Percentiles rank a stretch among this genome's conserved stretches.
Evolutionary conservation across 345 rosid genomes (phyloP).

Genomic region (Linum usitatissimum): DNA sequence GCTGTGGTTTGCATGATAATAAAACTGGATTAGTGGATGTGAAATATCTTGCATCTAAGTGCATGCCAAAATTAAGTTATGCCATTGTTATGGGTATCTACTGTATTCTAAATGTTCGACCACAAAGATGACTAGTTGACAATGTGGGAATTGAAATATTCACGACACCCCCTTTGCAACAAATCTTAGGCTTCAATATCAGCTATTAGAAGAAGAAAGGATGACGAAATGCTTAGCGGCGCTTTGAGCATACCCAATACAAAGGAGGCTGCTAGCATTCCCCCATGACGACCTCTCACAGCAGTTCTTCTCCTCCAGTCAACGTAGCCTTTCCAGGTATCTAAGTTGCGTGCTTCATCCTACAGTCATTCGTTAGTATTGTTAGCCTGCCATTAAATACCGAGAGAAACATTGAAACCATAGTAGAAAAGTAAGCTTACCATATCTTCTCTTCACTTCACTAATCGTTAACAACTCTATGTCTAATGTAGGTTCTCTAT

Average conservation of each 20-base stretch:
- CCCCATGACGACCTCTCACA: conserved; percentile 52
- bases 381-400: background rate
- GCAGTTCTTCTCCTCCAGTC: conserved; percentile 70
- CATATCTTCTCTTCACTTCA: conserved; percentile 16
- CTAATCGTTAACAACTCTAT: background rate
- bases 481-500: conserved; percentile 9
- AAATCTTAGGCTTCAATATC: too few species aligned
- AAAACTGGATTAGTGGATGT: conserved; percentile 7
- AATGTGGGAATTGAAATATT: too few species aligned
- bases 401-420: background rate
- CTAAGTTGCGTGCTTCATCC: conserved; percentile 37
- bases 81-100: background rate
- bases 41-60: background rate
- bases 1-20: conserved; percentile 20
- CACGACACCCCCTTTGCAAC: background rate
- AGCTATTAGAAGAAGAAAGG: too few species aligned
- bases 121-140: too few species aligned
- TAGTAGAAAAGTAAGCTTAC: conserved; percentile 18
- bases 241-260: conserved; percentile 42
- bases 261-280: conserved; percentile 72
- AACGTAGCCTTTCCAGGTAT: conserved; percentile 46
- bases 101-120: background rate
- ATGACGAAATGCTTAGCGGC: background rate
- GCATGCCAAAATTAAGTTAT: background rate
- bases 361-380: conserved; percentile 11